Percentiles rank a stretch among this genome's conserved stretches.
phyloP scores from a whole-genome alignment of 345 rosid species.

The Brassica nigra region DNA sequence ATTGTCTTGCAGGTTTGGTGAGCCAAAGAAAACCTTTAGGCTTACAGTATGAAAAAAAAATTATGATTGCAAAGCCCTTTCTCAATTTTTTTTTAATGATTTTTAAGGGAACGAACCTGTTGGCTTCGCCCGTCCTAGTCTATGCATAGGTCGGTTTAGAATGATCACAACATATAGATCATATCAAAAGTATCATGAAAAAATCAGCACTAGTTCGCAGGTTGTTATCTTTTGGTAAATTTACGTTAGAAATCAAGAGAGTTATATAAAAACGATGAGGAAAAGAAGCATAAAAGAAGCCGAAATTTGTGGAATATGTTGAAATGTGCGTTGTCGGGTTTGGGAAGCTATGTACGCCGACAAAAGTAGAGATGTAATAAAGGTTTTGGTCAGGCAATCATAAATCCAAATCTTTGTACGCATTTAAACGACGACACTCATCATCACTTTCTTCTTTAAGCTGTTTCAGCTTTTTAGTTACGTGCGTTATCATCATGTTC shows the following conservation, averaged over 20 bases:
- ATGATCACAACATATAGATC: background rate
- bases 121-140: background rate
- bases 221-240: slow-evolving; percentile 3
- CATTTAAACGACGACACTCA: slow-evolving; percentile 23
- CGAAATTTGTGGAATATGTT: slow-evolving; percentile 41
- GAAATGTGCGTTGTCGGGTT: slow-evolving; percentile 43
- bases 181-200: background rate
- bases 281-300: slow-evolving; percentile 14
- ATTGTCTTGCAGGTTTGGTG: background rate
- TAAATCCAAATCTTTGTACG: slow-evolving; percentile 32
- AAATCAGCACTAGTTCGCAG: slow-evolving; percentile 4
- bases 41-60: background rate
- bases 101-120: background rate
- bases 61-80: background rate
- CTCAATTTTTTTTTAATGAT: background rate
- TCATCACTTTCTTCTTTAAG: slow-evolving; percentile 23
- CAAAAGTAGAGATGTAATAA: slow-evolving; percentile 37
- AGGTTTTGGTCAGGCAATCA: slow-evolving; percentile 37
- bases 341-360: slow-evolving; percentile 34
- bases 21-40: background rate
- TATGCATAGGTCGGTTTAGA: background rate
- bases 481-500: slow-evolving; percentile 38
- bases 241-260: slow-evolving; percentile 21
- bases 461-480: slow-evolving; percentile 33
- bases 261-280: background rate